phyloP scores from a whole-genome alignment of 345 rosid genomes.

The Lagerstroemia speciosa region DNA sequence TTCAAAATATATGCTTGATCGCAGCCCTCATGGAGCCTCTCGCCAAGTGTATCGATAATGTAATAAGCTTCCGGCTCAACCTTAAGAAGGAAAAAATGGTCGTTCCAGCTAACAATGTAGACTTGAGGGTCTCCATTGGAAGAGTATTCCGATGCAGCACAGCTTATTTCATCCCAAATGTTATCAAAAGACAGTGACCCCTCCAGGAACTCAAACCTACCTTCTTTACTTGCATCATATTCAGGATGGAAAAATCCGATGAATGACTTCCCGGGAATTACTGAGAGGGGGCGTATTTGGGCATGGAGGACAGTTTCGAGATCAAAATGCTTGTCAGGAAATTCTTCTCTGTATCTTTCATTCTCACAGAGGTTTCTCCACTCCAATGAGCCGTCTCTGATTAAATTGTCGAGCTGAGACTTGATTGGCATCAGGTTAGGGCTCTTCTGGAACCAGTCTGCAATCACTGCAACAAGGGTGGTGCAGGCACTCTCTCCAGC shows the following conservation, averaged over 20 bases:
- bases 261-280: conserved; percentile 59
- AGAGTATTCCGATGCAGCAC: conserved; percentile 30
- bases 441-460: conserved; percentile 85
- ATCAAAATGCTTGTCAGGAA: conserved; percentile 92
- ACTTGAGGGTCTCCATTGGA: conserved; percentile 38
- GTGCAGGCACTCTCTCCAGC: conserved; percentile 96
- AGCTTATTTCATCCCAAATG: conserved; percentile 84
- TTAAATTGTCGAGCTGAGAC: conserved; percentile 78
- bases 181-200: conserved; percentile 86
- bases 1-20: conserved; percentile 83
- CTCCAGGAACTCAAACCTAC: conserved; percentile 58
- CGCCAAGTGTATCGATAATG: conserved; percentile 86
- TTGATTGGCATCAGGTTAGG: conserved; percentile 62
- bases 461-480: conserved; percentile 79
- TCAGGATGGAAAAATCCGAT: conserved; percentile 89
- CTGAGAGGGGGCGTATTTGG: conserved; percentile 53
- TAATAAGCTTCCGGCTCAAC: conserved; percentile 76
- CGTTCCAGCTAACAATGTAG: conserved; percentile 93
- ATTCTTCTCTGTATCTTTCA: conserved; percentile 50
- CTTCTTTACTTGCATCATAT: conserved; percentile 47
- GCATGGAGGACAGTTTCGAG: conserved; percentile 86
- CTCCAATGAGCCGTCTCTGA: conserved; percentile 82
- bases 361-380: conserved; percentile 88
- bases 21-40: conserved; percentile 91
- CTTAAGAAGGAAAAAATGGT: conserved; percentile 82